Evolutionary conservation across 345 rosid genomes (phyloP).

Genomic region (Conringia planisiliqua): DNA sequence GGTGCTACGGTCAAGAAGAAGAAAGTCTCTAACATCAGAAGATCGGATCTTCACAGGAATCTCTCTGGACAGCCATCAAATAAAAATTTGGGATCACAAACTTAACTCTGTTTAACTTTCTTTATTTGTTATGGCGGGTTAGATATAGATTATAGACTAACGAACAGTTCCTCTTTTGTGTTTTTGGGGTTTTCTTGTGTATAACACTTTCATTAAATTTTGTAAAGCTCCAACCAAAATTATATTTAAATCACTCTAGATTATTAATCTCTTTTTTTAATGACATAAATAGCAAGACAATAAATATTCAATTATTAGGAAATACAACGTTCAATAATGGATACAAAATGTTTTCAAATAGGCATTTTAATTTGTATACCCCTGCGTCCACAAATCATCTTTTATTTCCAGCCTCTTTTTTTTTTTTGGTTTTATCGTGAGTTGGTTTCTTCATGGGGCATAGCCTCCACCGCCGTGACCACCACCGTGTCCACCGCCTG

Average conservation of each 20-base stretch:
- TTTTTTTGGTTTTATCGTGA: neutral
- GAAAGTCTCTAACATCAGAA: neutral
- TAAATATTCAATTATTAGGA: slow-evolving; percentile 22
- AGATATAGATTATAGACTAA: neutral
- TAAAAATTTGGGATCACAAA: neutral
- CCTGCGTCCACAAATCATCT: slow-evolving; percentile 17
- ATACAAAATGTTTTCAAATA: slow-evolving; percentile 28
- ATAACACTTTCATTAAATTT: slow-evolving; percentile 3
- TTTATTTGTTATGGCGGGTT: slow-evolving; percentile 1
- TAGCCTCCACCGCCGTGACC: slow-evolving; percentile 42
- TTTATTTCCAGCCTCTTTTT: slow-evolving; percentile 14
- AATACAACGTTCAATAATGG: slow-evolving; percentile 27
- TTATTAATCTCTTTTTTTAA: neutral
- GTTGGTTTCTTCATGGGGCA: slow-evolving; percentile 33
- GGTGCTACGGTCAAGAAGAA: slow-evolving; percentile 1
- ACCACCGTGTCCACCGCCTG: slow-evolving; percentile 31
- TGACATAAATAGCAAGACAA: neutral
- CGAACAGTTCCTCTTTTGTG: neutral
- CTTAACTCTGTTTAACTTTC: neutral
- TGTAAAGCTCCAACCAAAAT: slow-evolving; percentile 6
- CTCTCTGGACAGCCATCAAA: neutral
- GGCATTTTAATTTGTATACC: slow-evolving; percentile 32
- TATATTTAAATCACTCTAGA: neutral
- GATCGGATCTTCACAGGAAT: neutral
- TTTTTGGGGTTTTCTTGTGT: neutral